These are phyloP conservation scores for Chlamydomonas incerta DNA, from an alignment of 139 green algal genomes.

Conservation along the genomic window DNA sequence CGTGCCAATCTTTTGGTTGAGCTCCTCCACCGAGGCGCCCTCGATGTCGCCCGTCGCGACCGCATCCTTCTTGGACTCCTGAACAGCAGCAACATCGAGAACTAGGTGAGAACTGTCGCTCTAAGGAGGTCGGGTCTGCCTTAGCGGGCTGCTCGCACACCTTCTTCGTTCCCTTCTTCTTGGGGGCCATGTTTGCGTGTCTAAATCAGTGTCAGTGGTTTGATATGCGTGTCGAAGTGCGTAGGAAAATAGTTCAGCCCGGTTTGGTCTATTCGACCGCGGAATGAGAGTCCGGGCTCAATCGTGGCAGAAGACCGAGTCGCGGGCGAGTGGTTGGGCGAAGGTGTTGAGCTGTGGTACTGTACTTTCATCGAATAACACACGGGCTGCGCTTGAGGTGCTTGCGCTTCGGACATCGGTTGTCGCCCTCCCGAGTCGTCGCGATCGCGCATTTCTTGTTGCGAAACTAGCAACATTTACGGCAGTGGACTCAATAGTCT, in stretches of 20 bases:
- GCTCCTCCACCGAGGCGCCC: slow-evolving; percentile 80
- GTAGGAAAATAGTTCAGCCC: background rate
- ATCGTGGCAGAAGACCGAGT: background rate
- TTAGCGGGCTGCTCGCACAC: slow-evolving; percentile 3
- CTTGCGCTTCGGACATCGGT: too few species aligned
- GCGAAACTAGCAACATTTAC: too few species aligned
- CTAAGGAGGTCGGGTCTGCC: too few species aligned
- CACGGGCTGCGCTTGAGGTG: too few species aligned
- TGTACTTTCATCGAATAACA: too few species aligned
- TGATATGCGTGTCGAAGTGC: background rate
- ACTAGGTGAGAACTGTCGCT: too few species aligned
- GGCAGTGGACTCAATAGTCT: too few species aligned
- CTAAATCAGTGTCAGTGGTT: background rate
- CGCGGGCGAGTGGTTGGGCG: too few species aligned
- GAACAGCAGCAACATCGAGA: background rate
- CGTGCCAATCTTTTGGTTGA: slow-evolving; percentile 78
- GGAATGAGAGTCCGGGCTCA: too few species aligned
- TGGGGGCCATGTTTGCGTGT: slow-evolving; percentile 27
- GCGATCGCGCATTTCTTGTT: too few species aligned
- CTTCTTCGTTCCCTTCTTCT: slow-evolving; percentile 58
- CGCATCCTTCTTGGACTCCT: slow-evolving; percentile 73
- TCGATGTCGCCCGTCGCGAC: slow-evolving; percentile 66
- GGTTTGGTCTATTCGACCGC: background rate
- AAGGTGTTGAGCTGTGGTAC: too few species aligned
- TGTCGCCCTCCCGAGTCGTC: too few species aligned